Base-by-base conservation (phyloP, 1,139 yeast genomes). In the Geotrichum klebahnii region DNA sequence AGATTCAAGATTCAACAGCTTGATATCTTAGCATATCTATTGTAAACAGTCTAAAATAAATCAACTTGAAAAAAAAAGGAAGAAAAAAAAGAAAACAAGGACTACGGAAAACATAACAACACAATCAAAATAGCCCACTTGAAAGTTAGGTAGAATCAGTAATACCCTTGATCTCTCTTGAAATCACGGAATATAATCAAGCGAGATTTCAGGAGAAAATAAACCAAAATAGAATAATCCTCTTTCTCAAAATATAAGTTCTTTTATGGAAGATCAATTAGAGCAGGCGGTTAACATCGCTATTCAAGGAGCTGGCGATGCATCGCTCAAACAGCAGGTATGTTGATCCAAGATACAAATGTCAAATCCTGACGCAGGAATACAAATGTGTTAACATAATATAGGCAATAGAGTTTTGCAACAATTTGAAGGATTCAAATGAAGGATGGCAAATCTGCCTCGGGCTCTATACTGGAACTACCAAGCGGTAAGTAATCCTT, bases 251-350 rank as follows among this genome's bases (percentile, higher is more conserved):
- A 6, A 23, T 9, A 23, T 14, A 35, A 35, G n/a, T 14, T 16
- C 10, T 33, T 32, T 46, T 35, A 86, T 87, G 94, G 89, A 86
- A 60, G 79, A 80, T 60, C 95, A 89, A 73, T 85, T 92, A 64
- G 90, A 80, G 68, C 96, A 89, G 72, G 98, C 97, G 44, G 95
- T 92, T 50, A 84, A 81, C 59, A 82, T 90, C 57, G 97, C 97
- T 34, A 79, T 88, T 56, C 81, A 83, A 64, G 86, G 87, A 44
- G 74, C 83, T n/a, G 78, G 85, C 20, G 94, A 87, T 66, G 72
- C 76, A 23, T 70, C 67, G 42, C 72, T 90, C 53, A 84, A 85
- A 62, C 80, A 78, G 58, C 96, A 90, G 63, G 73, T 69, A 55
- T 46, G 70, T 54, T 10, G 16, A 14, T 23, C 23, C 20, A 35